phyloP scores from a whole-genome alignment of 768 basidiomycete species.

The Tremella mesenterica region DNA sequence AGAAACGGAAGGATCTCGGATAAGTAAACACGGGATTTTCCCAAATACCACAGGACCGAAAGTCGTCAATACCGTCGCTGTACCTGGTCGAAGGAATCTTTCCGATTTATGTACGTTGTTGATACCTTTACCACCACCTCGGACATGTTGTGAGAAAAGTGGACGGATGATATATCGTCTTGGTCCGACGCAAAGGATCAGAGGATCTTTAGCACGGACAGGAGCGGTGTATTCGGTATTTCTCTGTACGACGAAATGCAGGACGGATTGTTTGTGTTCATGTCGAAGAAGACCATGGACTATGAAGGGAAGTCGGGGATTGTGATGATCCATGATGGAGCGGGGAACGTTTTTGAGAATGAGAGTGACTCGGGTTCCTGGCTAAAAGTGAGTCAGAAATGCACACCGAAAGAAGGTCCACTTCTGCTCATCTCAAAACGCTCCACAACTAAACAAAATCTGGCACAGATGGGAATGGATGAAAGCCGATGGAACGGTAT shows the following conservation, averaged over 20 bases:
- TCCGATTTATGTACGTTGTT: conserved; percentile 99
- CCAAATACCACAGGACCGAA: conserved; percentile 88
- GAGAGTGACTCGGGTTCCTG: conserved; percentile 71
- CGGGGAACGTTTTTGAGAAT: conserved; percentile 66
- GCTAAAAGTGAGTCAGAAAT: conserved; percentile 48
- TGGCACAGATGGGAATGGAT: too few relatives aligned
- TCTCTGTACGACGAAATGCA: conserved; percentile 85
- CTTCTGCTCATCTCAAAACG: background rate
- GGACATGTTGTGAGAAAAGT: conserved; percentile 80
- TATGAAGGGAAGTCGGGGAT: conserved; percentile 51
- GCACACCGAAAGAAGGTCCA: too few relatives aligned
- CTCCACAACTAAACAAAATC: too few relatives aligned
- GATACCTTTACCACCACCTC: conserved; percentile 74
- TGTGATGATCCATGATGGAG: conserved; percentile 48
- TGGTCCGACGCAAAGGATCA: conserved; percentile 81
- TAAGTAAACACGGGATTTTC: conserved; percentile 65
- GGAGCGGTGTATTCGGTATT: conserved; percentile 88
- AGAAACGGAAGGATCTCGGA: conserved; percentile 55
- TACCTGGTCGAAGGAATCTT: conserved; percentile 73
- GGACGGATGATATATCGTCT: conserved; percentile 77
- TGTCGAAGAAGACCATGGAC: conserved; percentile 81
- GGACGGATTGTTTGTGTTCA: conserved; percentile 87
- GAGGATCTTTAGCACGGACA: conserved; percentile 88
- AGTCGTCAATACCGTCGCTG: conserved; percentile 63
- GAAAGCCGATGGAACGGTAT: too few relatives aligned